These are phyloP conservation scores for Coccomyxa subellipsoidea DNA, from an alignment of 163 green algal genomes.

Conservation along the genomic window DNA sequence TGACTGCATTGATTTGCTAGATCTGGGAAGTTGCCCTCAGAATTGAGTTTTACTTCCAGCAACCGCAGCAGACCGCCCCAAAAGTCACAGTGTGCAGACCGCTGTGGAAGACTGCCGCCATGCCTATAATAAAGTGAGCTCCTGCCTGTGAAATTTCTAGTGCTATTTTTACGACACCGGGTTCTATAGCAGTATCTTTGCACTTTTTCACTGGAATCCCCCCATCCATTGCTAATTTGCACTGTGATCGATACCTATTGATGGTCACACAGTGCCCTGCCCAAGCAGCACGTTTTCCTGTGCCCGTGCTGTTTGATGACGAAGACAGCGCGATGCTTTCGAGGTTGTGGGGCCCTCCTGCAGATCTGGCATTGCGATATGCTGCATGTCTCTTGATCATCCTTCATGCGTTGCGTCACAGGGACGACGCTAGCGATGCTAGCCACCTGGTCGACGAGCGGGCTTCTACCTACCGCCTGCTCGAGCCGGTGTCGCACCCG, in stretches of 20 bases:
- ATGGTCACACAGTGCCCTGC: neutral
- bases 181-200: neutral
- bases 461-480: constrained; percentile 19
- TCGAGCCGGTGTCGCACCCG: constrained; percentile 22
- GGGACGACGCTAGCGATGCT: neutral
- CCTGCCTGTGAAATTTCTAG: neutral
- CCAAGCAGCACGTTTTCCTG: neutral
- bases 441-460: constrained; percentile 9
- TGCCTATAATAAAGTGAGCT: neutral
- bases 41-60: neutral
- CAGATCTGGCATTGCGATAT: too few relatives aligned
- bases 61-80: neutral
- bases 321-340: neutral
- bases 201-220: neutral
- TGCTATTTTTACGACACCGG: neutral
- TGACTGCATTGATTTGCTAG: neutral
- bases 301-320: neutral
- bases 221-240: neutral
- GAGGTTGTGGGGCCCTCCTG: neutral
- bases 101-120: neutral
- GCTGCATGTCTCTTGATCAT: too few relatives aligned
- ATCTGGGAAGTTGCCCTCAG: neutral
- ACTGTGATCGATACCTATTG: neutral
- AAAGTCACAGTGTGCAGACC: neutral
- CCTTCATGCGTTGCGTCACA: neutral